These are phyloP conservation scores for Colletotrichum echinochloae DNA, from an alignment of 2,329 filamentous ascomycete species.

Conservation along the genomic window DNA sequence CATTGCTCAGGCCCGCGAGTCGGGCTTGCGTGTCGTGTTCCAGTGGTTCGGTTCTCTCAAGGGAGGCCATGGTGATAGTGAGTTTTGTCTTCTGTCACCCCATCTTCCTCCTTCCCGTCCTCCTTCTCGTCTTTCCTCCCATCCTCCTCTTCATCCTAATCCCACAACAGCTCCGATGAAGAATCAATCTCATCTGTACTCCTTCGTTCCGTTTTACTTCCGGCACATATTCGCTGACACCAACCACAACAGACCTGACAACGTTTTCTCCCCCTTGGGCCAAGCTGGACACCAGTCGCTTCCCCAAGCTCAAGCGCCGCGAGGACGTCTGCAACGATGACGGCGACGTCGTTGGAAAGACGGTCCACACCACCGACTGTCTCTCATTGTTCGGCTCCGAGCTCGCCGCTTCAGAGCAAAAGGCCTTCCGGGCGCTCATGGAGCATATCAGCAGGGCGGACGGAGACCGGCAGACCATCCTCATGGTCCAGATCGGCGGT, in stretches of 20 bases:
- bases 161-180: too few relatives aligned
- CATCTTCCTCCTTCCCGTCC: too few relatives aligned
- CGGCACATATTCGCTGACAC: background rate
- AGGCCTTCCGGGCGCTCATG: background rate
- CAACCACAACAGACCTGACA: background rate
- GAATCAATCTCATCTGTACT: background rate
- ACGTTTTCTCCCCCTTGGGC: slow-evolving; percentile 9
- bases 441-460: background rate
- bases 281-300: slow-evolving; percentile 4
- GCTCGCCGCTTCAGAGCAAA: background rate
- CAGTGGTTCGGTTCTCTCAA: slow-evolving; percentile 22
- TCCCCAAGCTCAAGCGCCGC: background rate
- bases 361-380: too few relatives aligned
- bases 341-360: background rate
- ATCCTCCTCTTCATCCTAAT: background rate
- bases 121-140: too few relatives aligned
- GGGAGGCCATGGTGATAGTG: background rate
- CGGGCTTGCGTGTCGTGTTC: slow-evolving; percentile 23
- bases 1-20: slow-evolving; percentile 42
- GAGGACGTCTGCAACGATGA: background rate
- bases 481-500: slow-evolving; percentile 16
- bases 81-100: background rate
- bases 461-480: background rate
- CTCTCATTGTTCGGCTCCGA: background rate
- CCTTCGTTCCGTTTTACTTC: background rate